phyloP scores from a whole-genome alignment of 192 early-diverging fungal genomes.

The Backusella liffmaniae region DNA sequence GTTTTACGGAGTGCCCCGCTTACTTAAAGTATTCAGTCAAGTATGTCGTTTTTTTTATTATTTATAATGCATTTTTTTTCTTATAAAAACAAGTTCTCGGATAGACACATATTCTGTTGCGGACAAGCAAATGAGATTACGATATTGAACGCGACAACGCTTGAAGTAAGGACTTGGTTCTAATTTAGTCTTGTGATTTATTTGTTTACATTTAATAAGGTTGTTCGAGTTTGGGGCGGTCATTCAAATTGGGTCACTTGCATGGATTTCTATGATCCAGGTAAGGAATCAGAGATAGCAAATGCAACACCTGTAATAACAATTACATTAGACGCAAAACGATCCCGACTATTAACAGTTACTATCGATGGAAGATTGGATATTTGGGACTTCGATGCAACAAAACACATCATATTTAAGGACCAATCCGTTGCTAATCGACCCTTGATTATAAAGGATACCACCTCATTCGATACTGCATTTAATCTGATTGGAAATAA shows the following conservation, averaged over 20 bases:
- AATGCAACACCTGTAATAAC: background rate
- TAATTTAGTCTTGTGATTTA: background rate
- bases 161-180: constrained; percentile 34
- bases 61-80: background rate
- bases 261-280: constrained; percentile 46
- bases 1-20: constrained; percentile 47
- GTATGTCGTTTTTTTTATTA: background rate
- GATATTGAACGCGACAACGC: constrained; percentile 47
- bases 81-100: constrained; percentile 15
- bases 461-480: constrained; percentile 2
- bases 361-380: constrained; percentile 48
- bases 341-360: constrained; percentile 42
- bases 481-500: constrained; percentile 21
- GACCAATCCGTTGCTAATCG: constrained; percentile 29
- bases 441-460: constrained; percentile 5
- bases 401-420: constrained; percentile 42
- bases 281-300: constrained; percentile 25
- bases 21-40: constrained; percentile 43
- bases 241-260: constrained; percentile 56
- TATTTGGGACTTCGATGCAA: constrained; percentile 53
- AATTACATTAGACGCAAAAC: constrained; percentile 30
- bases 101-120: constrained; percentile 52
- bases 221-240: constrained; percentile 58
- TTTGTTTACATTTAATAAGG: constrained; percentile 20
- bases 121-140: constrained; percentile 52